Evolutionary conservation across 768 basidiomycete genomes (phyloP), one percentile per base, ranked within the genome.

Genomic region (Omphalotus guepiniiformis): DNA sequence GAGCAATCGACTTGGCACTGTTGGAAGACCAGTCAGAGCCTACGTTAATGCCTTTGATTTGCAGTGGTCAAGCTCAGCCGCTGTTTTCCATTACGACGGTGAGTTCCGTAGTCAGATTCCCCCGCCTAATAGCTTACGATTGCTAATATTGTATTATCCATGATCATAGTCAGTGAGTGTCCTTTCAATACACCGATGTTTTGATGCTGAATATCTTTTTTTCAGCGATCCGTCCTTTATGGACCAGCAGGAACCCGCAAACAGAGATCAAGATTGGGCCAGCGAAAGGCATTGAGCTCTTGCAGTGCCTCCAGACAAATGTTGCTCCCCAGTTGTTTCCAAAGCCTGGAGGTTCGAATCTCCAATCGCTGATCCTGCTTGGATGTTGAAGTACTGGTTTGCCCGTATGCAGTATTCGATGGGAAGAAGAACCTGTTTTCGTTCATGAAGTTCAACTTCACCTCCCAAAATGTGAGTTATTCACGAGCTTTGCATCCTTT

Each of bases 401-500:
- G n/a, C n/a, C n/a, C n/a, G n/a, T n/a, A n/a, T n/a, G 2, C 36
- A 69, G 67, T 63, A 1, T 69, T 53, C 41, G 67, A 67, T 45
- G 67, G 67, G 6, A 63, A 64, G 44, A 62, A 63, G 38, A 69
- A 69, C 39, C 42, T 69, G 0, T 69, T 56, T 32, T 62, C 65
- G 1, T 56, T 55, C 23, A 23, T 39, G 27, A 39, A 46, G 11
- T 66, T 64, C 36, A 35, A 35, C 15, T 52, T 61, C 21, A 35
- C 35, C 27, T 52, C 53, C 18, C 39, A 57, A 48, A 49, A 56
- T 45, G 61, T 61, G 27, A 47, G 51, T 44, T 34, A 9, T n/a
- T 32, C 9, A 9, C n/a, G 9, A 9, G 30, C n/a, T 32, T n/a
- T n/a, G 9, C 30, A 32, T 9, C 9, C 9, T 7, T 29, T 34